phyloP scores from a whole-genome alignment of 2,329 filamentous ascomycete species.

The Teratosphaeria gauchensis region DNA sequence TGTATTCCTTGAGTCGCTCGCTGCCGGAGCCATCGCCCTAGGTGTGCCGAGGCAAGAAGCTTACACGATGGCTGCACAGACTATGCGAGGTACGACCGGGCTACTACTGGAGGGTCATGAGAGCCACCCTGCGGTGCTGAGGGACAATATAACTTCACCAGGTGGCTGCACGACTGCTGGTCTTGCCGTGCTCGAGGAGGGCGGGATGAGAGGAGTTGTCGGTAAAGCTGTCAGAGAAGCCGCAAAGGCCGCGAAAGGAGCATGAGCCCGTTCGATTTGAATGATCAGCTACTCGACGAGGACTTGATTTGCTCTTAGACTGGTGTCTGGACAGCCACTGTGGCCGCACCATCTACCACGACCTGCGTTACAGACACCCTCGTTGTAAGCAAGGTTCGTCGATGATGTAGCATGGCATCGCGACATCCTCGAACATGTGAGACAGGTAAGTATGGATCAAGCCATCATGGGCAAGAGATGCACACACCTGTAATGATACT shows the following conservation, averaged over 20 bases:
- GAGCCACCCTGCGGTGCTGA: constrained; percentile 58
- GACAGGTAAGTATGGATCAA: too few species aligned
- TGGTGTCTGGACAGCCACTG: too few species aligned
- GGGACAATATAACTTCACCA: constrained; percentile 68
- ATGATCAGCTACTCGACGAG: not conserved
- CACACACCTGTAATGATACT: too few species aligned
- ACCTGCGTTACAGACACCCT: too few species aligned
- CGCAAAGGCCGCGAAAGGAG: constrained; percentile 50
- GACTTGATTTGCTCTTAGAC: not conserved
- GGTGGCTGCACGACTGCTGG: constrained; percentile 72
- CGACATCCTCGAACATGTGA: too few species aligned
- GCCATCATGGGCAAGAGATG: too few species aligned
- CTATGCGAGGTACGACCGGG: constrained; percentile 63
- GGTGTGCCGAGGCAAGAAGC: constrained; percentile 64
- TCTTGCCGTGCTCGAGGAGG: constrained; percentile 64
- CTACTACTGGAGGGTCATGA: constrained; percentile 50
- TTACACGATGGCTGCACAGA: constrained; percentile 67
- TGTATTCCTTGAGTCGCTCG: constrained; percentile 63
- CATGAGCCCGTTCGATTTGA: not conserved
- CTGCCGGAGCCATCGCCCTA: constrained; percentile 71
- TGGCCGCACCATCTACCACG: too few species aligned
- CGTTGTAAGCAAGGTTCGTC: too few species aligned
- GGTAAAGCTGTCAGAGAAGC: constrained; percentile 61
- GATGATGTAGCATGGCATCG: too few species aligned
- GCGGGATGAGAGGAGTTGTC: constrained; percentile 56